Percentiles rank a stretch among this genome's conserved stretches.
Evolutionary conservation across 2,329 filamentous ascomycete species (phyloP).

Genomic region (Botryosphaeria dothidea): DNA sequence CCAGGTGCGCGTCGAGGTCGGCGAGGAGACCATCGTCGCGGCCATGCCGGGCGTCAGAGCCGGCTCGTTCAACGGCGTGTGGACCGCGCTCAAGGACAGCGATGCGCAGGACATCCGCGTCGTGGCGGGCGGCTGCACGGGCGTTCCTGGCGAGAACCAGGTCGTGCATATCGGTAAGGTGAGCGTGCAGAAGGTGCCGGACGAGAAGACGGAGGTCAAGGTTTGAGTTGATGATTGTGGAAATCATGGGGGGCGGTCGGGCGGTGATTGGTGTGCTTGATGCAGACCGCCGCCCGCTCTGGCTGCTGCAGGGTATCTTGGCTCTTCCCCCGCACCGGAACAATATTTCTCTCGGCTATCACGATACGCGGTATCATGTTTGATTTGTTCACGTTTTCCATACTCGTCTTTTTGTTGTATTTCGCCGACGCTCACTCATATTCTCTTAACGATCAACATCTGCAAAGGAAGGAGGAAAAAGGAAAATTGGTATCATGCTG

Average conservation of each 20-base stretch:
- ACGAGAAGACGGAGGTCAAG: not conserved
- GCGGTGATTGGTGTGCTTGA: not conserved
- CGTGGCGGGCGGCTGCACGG: not conserved
- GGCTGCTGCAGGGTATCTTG: too few relatives aligned
- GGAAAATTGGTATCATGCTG: too few relatives aligned
- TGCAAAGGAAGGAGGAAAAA: not conserved
- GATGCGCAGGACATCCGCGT: not conserved
- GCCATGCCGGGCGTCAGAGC: not conserved
- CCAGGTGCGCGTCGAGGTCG: not conserved
- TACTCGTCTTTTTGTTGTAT: not conserved
- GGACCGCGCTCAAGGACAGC: not conserved
- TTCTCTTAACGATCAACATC: not conserved
- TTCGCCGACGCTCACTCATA: slow-evolving; percentile 6
- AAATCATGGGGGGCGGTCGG: not conserved
- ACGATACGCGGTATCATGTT: not conserved
- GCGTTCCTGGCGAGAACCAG: not conserved
- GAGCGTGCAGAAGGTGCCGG: not conserved
- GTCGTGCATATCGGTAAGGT: not conserved
- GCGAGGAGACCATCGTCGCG: not conserved
- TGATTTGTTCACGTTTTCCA: not conserved
- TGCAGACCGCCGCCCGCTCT: not conserved
- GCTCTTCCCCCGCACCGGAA: too few relatives aligned
- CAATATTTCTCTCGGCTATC: not conserved
- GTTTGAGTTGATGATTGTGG: not conserved
- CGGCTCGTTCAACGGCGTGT: slow-evolving; percentile 19